These are phyloP conservation scores for Aspergillus cavernicola DNA, from an alignment of 495 filamentous ascomycete species.

Conservation along the genomic window DNA sequence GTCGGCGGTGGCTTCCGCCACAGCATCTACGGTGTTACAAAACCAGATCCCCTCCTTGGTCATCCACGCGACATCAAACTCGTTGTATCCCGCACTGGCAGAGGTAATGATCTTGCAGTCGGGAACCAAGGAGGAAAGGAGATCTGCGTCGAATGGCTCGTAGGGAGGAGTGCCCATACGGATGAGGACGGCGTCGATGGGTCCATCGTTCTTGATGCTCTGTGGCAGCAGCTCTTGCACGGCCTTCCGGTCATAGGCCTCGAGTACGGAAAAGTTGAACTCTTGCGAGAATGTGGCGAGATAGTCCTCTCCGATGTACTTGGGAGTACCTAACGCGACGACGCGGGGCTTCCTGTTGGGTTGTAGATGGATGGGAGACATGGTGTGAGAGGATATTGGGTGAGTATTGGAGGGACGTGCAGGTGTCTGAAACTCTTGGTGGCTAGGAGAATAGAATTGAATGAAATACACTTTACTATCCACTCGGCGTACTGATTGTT, in stretches of 20 bases:
- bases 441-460: too few relatives aligned
- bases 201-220: constrained; percentile 20
- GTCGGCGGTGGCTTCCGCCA: constrained; percentile 71
- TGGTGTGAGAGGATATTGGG: too few relatives aligned
- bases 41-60: constrained; percentile 33
- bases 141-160: constrained; percentile 37
- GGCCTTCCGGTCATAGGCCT: constrained; percentile 18
- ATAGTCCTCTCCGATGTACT: constrained; percentile 11
- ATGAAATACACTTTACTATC: too few relatives aligned
- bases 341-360: constrained; percentile 13
- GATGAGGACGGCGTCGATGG: constrained; percentile 34
- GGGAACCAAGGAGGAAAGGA: constrained; percentile 24
- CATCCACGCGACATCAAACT: constrained; percentile 18
- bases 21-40: constrained; percentile 64
- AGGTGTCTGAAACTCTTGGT: too few relatives aligned
- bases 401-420: too few relatives aligned
- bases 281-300: constrained; percentile 14
- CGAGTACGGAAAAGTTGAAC: constrained; percentile 18
- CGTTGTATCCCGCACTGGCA: constrained; percentile 20
- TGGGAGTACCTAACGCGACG: constrained; percentile 12
- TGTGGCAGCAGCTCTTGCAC: background rate
- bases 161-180: constrained; percentile 37
- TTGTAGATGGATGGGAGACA: too few relatives aligned
- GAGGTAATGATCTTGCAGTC: constrained; percentile 33
- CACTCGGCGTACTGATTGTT: too few relatives aligned